Percentiles rank a stretch among this genome's conserved stretches.
Conservation (phyloP, 352 stramenopile genomes). For the Saprolegnia parasitica region DNA sequence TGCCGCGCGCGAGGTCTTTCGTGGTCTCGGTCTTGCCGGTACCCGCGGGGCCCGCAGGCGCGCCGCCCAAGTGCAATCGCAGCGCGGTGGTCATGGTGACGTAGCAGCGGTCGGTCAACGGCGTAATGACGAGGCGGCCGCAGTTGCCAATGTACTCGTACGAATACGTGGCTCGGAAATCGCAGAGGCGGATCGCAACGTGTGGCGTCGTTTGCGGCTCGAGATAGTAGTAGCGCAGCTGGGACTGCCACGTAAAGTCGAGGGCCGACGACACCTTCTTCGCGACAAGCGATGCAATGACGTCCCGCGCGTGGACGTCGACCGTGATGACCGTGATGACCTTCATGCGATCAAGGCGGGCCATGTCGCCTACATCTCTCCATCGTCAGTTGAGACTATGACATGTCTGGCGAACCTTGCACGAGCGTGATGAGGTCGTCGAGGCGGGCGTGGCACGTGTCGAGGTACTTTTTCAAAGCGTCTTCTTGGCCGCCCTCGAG, state of each 20-base stretch:
- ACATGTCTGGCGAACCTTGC: constrained; percentile 67
- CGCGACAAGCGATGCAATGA: constrained; percentile 88
- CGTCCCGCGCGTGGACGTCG: constrained; percentile 94
- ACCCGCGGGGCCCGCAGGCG: constrained; percentile 68
- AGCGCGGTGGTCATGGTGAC: constrained; percentile 80
- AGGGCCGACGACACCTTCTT: constrained; percentile 90
- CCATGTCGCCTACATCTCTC: constrained; percentile 34
- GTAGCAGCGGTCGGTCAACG: constrained; percentile 79
- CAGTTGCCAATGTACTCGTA: constrained; percentile 97
- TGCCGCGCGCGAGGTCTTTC: constrained; percentile 68
- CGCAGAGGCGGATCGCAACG: constrained; percentile 87
- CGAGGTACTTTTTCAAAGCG: constrained; percentile 92
- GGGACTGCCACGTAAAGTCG: constrained; percentile 94
- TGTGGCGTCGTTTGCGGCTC: constrained; percentile 57
- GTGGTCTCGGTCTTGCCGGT: constrained; percentile 87
- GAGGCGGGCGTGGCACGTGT: constrained; percentile 86
- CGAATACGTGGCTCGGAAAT: constrained; percentile 90
- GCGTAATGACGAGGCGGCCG: constrained; percentile 77
- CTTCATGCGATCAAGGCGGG: constrained; percentile 77
- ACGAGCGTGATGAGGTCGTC: constrained; percentile 93
- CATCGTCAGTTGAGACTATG: neutral
- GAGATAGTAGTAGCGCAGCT: constrained; percentile 91
- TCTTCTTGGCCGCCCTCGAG: constrained; percentile 94
- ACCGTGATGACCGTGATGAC: constrained; percentile 98
- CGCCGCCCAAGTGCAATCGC: constrained; percentile 68